Evolutionary conservation across 2,329 filamentous ascomycete species (phyloP), one percentile per base, ranked within the genome.

Genomic region (Sporothrix brasiliensis): DNA sequence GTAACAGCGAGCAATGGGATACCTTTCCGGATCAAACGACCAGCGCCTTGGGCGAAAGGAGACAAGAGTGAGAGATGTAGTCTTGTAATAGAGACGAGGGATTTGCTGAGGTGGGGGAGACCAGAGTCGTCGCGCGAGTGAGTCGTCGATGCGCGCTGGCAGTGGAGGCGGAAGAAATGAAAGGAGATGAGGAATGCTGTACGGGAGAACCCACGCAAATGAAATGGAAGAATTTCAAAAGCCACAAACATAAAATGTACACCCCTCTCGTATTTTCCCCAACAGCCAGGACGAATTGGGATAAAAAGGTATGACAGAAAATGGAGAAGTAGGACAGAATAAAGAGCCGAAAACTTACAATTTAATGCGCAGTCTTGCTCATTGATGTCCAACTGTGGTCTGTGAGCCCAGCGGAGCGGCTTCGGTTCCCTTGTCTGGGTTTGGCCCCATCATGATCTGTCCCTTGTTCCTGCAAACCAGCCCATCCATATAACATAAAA

Each of bases 341-440:
- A 44, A 16, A 44, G 41, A 44, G 11, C 11, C 11, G 41, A 44
- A 63, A 63, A 63, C 68, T 16, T 56, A 54, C 44, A 34, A 49
- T 41, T 24, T 24, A 65, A 49, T 65, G 14, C 14, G 44, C 13
- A 27, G 27, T 21, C 50, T 63, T 24, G 27, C 24, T 41, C 68
- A 30, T 69, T 69, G 67, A 69, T 61, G 67, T 69, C 67, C 67
- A 69, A 69, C 67, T 34, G 41, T 27, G 39, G 63, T 66, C 47
- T 50, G 61, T 50, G 47, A 50, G 63, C 63, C 41, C 53, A 69
- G 54, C 52, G 44, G 7, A 49, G 34, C 27, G 10, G 41, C 11
- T 44, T 58, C 24, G n/a, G 6, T 41, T 30, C 39, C 39, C 56
- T 16, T 63, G 58, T 47, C 58, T 63, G 39, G n/a, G 13, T 63